phyloP scores from a whole-genome alignment of 163 green algal species.

The Chlorella variabilis region DNA sequence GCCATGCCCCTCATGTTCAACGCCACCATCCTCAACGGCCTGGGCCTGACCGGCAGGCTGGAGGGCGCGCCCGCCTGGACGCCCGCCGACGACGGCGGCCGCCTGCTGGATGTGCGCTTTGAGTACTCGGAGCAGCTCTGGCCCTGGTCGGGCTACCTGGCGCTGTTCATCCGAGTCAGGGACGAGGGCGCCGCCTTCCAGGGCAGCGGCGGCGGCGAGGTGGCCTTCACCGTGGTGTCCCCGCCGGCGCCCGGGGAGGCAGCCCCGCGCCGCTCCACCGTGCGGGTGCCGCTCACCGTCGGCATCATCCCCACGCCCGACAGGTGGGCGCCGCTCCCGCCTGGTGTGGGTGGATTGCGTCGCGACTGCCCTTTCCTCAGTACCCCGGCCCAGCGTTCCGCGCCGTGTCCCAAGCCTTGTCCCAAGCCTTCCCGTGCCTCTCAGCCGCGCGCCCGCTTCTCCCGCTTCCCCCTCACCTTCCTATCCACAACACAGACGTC shows the following conservation, averaged over 20 bases:
- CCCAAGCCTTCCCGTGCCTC: too few species aligned
- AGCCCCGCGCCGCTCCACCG: constrained; percentile 48
- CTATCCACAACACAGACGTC: too few species aligned
- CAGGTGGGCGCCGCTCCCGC: constrained; percentile 53
- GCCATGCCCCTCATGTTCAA: constrained; percentile 95
- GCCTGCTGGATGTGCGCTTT: constrained; percentile 89
- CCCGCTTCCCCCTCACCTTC: too few species aligned
- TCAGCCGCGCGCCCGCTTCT: too few species aligned
- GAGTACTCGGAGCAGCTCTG: constrained; percentile 88
- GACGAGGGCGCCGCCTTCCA: constrained; percentile 48
- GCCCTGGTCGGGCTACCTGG: constrained; percentile 97
- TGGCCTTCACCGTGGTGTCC: constrained; percentile 73
- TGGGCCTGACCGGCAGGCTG: constrained; percentile 85
- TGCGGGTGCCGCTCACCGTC: constrained; percentile 69
- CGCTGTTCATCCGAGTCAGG: constrained; percentile 76
- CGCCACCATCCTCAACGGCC: constrained; percentile 96
- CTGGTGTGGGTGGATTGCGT: too few species aligned
- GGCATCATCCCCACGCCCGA: constrained; percentile 76
- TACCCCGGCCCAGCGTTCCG: too few species aligned
- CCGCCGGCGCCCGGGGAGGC: constrained; percentile 47
- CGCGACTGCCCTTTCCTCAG: too few species aligned
- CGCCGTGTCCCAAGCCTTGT: too few species aligned
- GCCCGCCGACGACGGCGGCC: constrained; percentile 64
- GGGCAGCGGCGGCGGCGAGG: constrained; percentile 55
- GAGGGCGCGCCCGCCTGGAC: constrained; percentile 63